Evolutionary conservation across 306 rosid genomes (phyloP), one percentile per base, ranked within the genome.

Genomic region (Acacia crassicarpa): DNA sequence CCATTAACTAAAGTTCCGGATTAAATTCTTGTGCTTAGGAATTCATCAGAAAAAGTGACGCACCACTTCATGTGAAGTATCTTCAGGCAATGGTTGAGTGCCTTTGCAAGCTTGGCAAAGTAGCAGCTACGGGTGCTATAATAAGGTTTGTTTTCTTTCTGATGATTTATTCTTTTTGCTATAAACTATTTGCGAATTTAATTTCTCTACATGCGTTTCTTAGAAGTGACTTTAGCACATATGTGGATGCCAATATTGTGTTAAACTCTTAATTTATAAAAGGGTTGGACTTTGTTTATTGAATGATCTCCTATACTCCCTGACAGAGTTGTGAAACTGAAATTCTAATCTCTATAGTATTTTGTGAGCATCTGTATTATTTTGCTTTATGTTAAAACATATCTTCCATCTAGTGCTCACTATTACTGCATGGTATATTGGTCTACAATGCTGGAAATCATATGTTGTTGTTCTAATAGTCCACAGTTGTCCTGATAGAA

Each of bases 91-190:
- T 96, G 99, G 96, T 96, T 56, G 99, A 93, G 87, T 96, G 99
- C 84, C 98, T 96, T 75, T 92, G 90, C 88, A 91, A 93, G 92
- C 98, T 96, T 78, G 94, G 98, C 79, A 96, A 96, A 93, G 94
- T 93, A 85, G 98, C 98, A 11, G 98, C 99, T 80, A 98, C 94
- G 81, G 99, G 99, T 72, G 98, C 98, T n/a, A n/a, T n/a, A n/a
- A n/a, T n/a, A n/a, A n/a, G n/a, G n/a, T n/a, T n/a, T n/a, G n/a
- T n/a, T n/a, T 84, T 84, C 86, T 80, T 58, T 23, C 68, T 44
- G 78, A 74, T 58, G 14, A 83, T 53, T 43, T 76, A 49, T 83
- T 84, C 77, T 62, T 46, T 53, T 65, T 80, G 58, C 68, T 78
- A 59, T 49, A 40, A 63, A 74, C 67, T 41, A 79, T 27, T 82